Base-by-base conservation (phyloP, 768 basidiomycete genomes). In the Floccularia luteovirens region DNA sequence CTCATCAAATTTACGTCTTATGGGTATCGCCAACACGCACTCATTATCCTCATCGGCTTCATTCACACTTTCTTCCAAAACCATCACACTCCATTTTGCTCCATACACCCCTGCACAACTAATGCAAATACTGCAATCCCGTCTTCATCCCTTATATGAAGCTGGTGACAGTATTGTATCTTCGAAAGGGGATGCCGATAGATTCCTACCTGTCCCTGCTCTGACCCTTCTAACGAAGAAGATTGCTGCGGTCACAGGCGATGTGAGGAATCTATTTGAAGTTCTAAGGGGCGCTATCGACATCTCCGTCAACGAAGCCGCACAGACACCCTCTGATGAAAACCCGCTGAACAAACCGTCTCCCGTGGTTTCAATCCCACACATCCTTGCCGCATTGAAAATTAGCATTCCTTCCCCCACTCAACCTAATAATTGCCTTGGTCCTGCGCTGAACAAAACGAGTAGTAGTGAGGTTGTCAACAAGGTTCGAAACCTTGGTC, bases 1-100 rank as follows among this genome's bases (percentile, higher is more conserved):
- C 37, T 55, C 72, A 1, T 58, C 71, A 7, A 62, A 60, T 25
- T 57, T 91, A 42, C 77, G 87, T 35, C 57, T 90, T 28, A 79
- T 92, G 49, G 88, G 84, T 25, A 90, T 93, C 53, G 88, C 90
- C 28, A 93, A 93, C 51, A 88, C 85, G 2, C 90, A 91, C 50
- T 90, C 88, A 4, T 75, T 93, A 19, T 64, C 64, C 10, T 55
- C 62, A 6, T 54, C 66, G 0, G 58, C 50, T 10, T 53, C 60
- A 6, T 53, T 60, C 17, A 40, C 55, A 44, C 67, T 51, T 43
- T 55, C 70, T 41, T 60, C 55, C 35, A 51, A 64, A 35, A 73
- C 82, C 17, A 60, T 64, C 19, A 90, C 87, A 1, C 60, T 90
- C 24, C 88, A 90, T 54, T 91, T 92, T 53, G 64, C 79, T 14